Evolutionary conservation across 805 yeast genomes (phyloP).

Genomic region (Candida insectorum): DNA sequence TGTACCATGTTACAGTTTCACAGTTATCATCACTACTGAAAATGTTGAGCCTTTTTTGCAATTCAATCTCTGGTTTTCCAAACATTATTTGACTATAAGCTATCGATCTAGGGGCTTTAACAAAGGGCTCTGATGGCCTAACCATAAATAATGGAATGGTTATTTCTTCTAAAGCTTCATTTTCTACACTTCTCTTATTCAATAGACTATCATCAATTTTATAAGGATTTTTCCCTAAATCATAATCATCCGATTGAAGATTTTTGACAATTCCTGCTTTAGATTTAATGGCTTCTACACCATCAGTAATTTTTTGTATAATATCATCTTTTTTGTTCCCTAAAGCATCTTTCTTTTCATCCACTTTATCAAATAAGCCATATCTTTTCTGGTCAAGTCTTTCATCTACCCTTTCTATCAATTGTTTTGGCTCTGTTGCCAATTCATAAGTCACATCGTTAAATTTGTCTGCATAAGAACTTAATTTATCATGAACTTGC

Average conservation of each 20-base stretch:
- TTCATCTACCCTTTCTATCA: slow-evolving; percentile 17
- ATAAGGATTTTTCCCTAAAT: slow-evolving; percentile 2
- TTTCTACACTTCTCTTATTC: slow-evolving; percentile 6
- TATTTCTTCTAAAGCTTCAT: slow-evolving; percentile 8
- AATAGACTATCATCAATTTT: slow-evolving; percentile 4
- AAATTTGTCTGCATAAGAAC: slow-evolving; percentile 12
- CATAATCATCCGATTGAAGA: slow-evolving; percentile 4
- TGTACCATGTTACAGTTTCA: slow-evolving; percentile 50
- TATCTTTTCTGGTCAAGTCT: slow-evolving; percentile 16
- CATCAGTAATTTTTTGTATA: slow-evolving; percentile 2
- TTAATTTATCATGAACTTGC: slow-evolving; percentile 17
- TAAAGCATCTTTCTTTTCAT: slow-evolving; percentile 10
- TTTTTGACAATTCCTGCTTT: slow-evolving; percentile 1
- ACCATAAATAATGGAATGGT: slow-evolving; percentile 20
- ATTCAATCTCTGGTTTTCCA: neutral
- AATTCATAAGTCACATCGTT: slow-evolving; percentile 18
- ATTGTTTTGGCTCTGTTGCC: slow-evolving; percentile 18
- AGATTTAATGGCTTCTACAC: slow-evolving; percentile 4
- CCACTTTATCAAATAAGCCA: slow-evolving; percentile 12
- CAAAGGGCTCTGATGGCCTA: slow-evolving; percentile 10
- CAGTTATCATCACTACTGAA: slow-evolving; percentile 30
- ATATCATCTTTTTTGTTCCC: slow-evolving; percentile 10
- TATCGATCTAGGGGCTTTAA: slow-evolving; percentile 15
- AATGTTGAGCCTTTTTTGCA: slow-evolving; percentile 12
- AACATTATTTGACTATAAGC: slow-evolving; percentile 16